Evolutionary conservation across 805 yeast genomes (phyloP).

Genomic region (Kuraishia molischiana): DNA sequence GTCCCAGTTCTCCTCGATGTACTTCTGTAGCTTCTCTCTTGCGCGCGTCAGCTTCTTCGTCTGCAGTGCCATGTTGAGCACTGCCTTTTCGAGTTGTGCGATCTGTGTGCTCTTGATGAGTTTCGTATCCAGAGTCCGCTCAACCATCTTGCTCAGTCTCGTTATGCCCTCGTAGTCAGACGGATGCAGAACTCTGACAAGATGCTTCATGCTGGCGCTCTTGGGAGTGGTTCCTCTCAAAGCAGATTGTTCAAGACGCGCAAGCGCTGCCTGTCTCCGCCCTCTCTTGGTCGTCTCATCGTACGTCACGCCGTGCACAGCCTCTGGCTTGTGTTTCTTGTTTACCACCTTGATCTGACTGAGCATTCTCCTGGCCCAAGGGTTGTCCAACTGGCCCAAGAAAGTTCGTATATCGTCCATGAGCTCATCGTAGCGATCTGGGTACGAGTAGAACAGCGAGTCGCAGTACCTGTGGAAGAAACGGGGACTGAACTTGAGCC

Average conservation of each 20-base stretch:
- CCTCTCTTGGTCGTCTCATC: background rate
- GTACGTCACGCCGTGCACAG: background rate
- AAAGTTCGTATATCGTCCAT: background rate
- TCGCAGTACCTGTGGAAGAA: background rate
- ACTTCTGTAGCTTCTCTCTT: background rate
- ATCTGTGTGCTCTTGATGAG: background rate
- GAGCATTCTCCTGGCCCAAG: background rate
- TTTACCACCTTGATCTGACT: background rate
- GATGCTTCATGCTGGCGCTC: background rate
- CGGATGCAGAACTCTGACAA: background rate
- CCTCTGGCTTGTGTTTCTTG: background rate
- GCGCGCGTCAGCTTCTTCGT: background rate
- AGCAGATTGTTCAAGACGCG: background rate
- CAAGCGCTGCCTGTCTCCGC: background rate
- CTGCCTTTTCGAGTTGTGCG: background rate
- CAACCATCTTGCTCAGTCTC: background rate
- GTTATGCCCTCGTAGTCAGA: background rate
- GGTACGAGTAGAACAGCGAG: background rate
- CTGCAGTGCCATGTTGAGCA: background rate
- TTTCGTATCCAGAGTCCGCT: background rate
- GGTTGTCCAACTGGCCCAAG: background rate
- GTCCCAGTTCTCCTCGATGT: background rate
- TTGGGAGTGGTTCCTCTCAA: background rate
- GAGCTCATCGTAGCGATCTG: background rate
- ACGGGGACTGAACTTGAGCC: background rate